Evolutionary conservation across 768 basidiomycete genomes (phyloP).

Genomic region (Auricularia sp.): DNA sequence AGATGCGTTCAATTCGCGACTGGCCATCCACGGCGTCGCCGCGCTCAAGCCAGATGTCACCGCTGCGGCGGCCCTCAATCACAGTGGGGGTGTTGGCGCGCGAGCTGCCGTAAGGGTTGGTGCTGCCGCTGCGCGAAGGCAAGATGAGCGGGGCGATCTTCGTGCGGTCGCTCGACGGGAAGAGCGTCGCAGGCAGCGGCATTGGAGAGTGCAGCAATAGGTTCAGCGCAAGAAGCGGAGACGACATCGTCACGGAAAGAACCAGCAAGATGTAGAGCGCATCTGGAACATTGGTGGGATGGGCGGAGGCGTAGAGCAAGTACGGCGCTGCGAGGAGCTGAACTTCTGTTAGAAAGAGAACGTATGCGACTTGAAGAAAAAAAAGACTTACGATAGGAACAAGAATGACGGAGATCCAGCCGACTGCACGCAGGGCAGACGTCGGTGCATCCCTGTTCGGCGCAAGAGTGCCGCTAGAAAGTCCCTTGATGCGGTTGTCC

Average conservation of each 20-base stretch:
- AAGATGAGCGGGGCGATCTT: conserved; percentile 18
- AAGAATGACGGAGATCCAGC: conserved; percentile 62
- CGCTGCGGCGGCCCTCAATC: conserved; percentile 59
- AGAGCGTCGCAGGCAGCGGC: conserved; percentile 57
- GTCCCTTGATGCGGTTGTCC: conserved; percentile 34
- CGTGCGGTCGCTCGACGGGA: conserved; percentile 36
- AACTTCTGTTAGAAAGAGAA: conserved; percentile 31
- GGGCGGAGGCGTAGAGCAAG: conserved; percentile 31
- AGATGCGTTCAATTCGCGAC: conserved; percentile 46
- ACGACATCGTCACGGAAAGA: conserved; percentile 56
- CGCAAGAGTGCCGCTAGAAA: conserved; percentile 33
- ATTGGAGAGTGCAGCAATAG: conserved; percentile 50
- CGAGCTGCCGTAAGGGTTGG: background rate
- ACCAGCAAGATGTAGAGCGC: conserved; percentile 40
- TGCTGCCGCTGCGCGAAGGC: conserved; percentile 52
- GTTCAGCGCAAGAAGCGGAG: conserved; percentile 55
- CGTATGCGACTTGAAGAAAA: background rate
- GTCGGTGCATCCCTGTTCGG: conserved; percentile 43
- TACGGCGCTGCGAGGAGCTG: conserved; percentile 59
- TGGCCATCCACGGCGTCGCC: conserved; percentile 66
- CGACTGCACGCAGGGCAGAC: conserved; percentile 41
- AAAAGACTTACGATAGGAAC: conserved; percentile 48
- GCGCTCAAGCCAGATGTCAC: conserved; percentile 64
- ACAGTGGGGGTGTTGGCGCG: conserved; percentile 31
- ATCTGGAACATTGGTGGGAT: conserved; percentile 27